phyloP scores from a whole-genome alignment of 2,329 filamentous ascomycete genomes.

The Apiospora hydei region DNA sequence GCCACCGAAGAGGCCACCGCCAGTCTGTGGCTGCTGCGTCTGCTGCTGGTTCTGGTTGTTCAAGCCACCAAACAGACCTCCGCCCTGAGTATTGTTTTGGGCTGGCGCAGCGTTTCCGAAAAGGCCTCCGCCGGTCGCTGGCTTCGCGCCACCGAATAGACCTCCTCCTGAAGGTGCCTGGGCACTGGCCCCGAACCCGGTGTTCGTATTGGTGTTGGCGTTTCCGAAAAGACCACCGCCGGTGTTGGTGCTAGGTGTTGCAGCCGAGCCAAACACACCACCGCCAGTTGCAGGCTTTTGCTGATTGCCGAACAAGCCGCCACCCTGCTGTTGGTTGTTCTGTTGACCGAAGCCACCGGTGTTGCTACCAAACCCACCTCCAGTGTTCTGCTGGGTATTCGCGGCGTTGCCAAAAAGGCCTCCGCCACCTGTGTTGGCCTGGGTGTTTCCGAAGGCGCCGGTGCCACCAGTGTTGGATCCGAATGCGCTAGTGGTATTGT shows the following conservation, averaged over 20 bases:
- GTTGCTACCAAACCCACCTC: conserved; percentile 41
- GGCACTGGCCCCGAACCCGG: conserved; percentile 44
- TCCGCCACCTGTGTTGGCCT: conserved; percentile 31
- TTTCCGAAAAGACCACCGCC: conserved; percentile 15
- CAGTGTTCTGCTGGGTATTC: conserved; percentile 41
- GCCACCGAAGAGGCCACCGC: conserved; percentile 56
- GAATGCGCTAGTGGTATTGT: conserved; percentile 25
- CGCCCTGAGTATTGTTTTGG: conserved; percentile 47
- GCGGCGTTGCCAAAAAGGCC: conserved; percentile 41
- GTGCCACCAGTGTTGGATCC: conserved; percentile 37
- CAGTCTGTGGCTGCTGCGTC: conserved; percentile 43
- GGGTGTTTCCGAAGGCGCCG: conserved; percentile 47
- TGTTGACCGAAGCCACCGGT: conserved; percentile 47
- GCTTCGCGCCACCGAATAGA: conserved; percentile 46
- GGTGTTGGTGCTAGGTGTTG: background rate
- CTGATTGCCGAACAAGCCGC: conserved; percentile 47
- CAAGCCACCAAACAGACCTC: conserved; percentile 60
- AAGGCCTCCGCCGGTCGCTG: conserved; percentile 45
- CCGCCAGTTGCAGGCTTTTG: conserved; percentile 42
- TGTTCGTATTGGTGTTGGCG: conserved; percentile 29
- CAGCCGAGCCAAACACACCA: background rate
- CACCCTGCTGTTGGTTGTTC: conserved; percentile 46
- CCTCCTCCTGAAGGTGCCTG: conserved; percentile 40
- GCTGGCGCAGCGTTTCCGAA: conserved; percentile 48
- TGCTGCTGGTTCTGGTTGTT: conserved; percentile 49